Conservation (phyloP, 352 stramenopile species). For the Phytophthora multivora region DNA sequence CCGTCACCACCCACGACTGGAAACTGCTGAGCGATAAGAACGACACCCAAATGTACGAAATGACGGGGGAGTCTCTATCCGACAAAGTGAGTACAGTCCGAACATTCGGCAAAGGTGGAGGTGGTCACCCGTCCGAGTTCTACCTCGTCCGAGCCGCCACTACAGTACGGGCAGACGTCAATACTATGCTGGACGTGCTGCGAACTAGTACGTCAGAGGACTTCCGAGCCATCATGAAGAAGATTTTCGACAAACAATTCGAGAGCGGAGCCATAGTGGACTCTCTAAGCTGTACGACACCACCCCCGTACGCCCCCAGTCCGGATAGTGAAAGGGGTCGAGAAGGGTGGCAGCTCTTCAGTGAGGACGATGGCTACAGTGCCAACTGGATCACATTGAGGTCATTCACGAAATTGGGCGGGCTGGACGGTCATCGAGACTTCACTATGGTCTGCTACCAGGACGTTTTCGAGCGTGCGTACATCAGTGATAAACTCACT, state of each 20-base stretch:
- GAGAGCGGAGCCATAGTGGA: constrained; percentile 50
- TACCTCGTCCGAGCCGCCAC: constrained; percentile 63
- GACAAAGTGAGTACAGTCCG: constrained; percentile 37
- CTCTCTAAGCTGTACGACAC: constrained; percentile 49
- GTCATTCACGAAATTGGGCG: constrained; percentile 35
- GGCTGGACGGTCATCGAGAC: constrained; percentile 45
- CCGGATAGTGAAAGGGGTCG: constrained; percentile 3
- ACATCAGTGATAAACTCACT: constrained; percentile 30
- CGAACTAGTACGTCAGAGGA: constrained; percentile 39
- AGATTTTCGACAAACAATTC: constrained; percentile 60
- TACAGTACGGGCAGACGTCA: constrained; percentile 45
- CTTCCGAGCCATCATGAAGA: constrained; percentile 52
- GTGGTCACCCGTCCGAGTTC: constrained; percentile 54
- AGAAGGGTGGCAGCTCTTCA: constrained; percentile 37
- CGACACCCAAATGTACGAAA: constrained; percentile 54
- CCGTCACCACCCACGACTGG: constrained; percentile 44
- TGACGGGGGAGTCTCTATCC: constrained; percentile 52
- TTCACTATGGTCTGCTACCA: constrained; percentile 74
- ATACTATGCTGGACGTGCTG: constrained; percentile 45
- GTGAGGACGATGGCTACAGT: constrained; percentile 58
- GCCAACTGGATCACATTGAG: constrained; percentile 63
- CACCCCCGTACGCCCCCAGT: constrained; percentile 32
- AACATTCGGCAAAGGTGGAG: constrained; percentile 42
- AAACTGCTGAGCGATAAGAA: constrained; percentile 58
- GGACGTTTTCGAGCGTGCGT: constrained; percentile 55